Evolutionary conservation across 306 rosid species (phyloP), one percentile per base, ranked within the genome.

Genomic region (Myrica gale): DNA sequence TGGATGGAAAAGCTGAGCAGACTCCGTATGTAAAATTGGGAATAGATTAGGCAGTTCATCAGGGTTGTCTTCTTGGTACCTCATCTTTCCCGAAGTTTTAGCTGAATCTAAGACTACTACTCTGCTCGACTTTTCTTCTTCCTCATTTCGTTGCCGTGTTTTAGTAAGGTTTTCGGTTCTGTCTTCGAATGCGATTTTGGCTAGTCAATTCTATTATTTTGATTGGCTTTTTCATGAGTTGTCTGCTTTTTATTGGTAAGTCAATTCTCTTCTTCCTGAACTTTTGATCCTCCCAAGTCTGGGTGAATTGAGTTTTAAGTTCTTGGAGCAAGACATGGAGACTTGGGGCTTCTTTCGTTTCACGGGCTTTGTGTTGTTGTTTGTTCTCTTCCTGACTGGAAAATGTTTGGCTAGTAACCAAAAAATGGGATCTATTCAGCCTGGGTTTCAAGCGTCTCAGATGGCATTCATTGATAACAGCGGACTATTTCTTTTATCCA

Each of bases 401-500:
- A 53, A 86, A 12, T 84, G 86, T 84, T 69, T 76, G 2, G 90
- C 81, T 63, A 82, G 92, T 46, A n/a, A 13, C 74, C 86, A 75
- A 67, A 54, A 16, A 1, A 9, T 43, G 0, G 97, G 89, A 43
- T 41, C 16, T 7, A 81, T 96, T 74, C 1, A 10, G 42, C 88
- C 87, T 0, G 93, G 90, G 0, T 81, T 78, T 67, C 19, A 74
- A 74, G 91, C 91, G 51, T 75, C 93, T 57, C 92, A 89, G 68
- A 90, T 92, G 95, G 39, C 70, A 63, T 95, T 88, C 90, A 84
- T 90, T 77, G 89, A 92, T 73, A 85, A 68, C 41, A 4, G 78
- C 1, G 97, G 97, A 44, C 6, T 74, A 71, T 92, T 95, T 75
- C 91, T 95, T 7, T 19, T 84, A 10, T 95, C 99, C 7, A 76